Percentiles rank a stretch among this genome's conserved stretches.
Evolutionary conservation across 2,329 filamentous ascomycete species (phyloP).

Genomic region (Fusarium irregulare): DNA sequence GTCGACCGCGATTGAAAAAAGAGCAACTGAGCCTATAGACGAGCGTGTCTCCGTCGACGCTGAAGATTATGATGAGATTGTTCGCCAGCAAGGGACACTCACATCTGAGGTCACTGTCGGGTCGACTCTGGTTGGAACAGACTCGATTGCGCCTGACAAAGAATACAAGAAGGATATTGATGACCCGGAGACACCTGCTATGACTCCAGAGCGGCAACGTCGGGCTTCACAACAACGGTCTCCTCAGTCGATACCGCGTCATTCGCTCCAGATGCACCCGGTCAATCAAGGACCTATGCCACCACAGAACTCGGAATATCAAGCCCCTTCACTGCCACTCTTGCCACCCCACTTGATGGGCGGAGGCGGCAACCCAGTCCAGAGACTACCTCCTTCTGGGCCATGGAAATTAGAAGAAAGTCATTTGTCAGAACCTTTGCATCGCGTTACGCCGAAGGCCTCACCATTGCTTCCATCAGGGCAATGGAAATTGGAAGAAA

Average conservation of each 20-base stretch:
- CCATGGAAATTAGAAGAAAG: slow-evolving; percentile 68
- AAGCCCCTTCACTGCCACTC: slow-evolving; percentile 38
- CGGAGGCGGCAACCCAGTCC: slow-evolving; percentile 52
- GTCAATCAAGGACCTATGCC: slow-evolving; percentile 17
- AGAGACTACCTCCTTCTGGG: slow-evolving; percentile 56
- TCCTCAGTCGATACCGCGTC: slow-evolving; percentile 22
- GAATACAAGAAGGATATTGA: slow-evolving; percentile 31
- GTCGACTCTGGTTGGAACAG: slow-evolving; percentile 37
- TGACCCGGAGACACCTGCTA: slow-evolving; percentile 1
- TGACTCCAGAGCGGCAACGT: slow-evolving; percentile 13
- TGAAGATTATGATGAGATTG: slow-evolving; percentile 38
- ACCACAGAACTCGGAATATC: slow-evolving; percentile 22
- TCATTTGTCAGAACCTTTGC: slow-evolving; percentile 63
- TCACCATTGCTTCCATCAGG: slow-evolving; percentile 56
- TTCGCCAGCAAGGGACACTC: slow-evolving; percentile 35
- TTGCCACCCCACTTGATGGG: slow-evolving; percentile 40
- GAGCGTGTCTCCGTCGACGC: slow-evolving; percentile 51
- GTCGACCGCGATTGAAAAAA: slow-evolving; percentile 48
- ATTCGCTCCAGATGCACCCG: slow-evolving; percentile 38
- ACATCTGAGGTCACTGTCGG: slow-evolving; percentile 37
- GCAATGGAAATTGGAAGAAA: slow-evolving; percentile 66
- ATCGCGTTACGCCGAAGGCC: slow-evolving; percentile 43
- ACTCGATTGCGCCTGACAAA: slow-evolving; percentile 30
- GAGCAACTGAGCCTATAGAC: slow-evolving; percentile 50
- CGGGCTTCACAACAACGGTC: slow-evolving; percentile 19